Percentiles rank a stretch among this genome's conserved stretches.
Conservation (phyloP, 2,329 filamentous ascomycete genomes). For the Botrytis aclada region DNA sequence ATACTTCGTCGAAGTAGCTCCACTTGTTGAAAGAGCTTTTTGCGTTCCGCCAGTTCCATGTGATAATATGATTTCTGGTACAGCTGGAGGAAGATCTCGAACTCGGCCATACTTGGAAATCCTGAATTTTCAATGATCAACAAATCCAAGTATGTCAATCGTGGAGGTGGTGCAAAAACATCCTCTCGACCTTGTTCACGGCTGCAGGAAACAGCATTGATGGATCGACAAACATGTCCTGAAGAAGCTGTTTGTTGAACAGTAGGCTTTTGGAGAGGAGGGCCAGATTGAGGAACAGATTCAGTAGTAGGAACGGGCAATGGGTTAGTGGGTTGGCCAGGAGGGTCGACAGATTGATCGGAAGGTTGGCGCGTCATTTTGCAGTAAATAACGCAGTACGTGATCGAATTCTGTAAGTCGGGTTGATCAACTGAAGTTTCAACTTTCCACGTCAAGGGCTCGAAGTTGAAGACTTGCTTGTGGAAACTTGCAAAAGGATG, state of each 20-base stretch:
- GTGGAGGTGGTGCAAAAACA: neutral
- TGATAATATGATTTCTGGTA: neutral
- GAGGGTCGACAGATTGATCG: neutral
- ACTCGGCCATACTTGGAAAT: conserved; percentile 1
- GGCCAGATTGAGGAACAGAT: neutral
- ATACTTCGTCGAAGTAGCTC: neutral
- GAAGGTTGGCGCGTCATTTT: neutral
- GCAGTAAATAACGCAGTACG: too few relatives aligned
- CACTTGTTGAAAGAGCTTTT: neutral
- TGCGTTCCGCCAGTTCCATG: neutral
- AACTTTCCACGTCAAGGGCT: neutral
- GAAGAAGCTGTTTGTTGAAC: neutral
- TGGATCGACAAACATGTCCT: neutral
- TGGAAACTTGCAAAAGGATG: neutral
- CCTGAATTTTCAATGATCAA: neutral
- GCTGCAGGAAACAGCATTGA: neutral
- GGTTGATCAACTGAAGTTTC: neutral
- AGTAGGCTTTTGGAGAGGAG: neutral
- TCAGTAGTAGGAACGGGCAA: neutral
- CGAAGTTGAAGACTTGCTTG: neutral
- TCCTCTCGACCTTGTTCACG: neutral
- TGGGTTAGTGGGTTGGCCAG: neutral
- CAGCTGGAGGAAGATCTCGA: neutral
- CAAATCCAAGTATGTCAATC: neutral
- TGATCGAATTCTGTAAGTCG: neutral